Evolutionary conservation across 2,329 filamentous ascomycete genomes (phyloP), one percentile per base, ranked within the genome.

Genomic region (Zopfia rhizophila): DNA sequence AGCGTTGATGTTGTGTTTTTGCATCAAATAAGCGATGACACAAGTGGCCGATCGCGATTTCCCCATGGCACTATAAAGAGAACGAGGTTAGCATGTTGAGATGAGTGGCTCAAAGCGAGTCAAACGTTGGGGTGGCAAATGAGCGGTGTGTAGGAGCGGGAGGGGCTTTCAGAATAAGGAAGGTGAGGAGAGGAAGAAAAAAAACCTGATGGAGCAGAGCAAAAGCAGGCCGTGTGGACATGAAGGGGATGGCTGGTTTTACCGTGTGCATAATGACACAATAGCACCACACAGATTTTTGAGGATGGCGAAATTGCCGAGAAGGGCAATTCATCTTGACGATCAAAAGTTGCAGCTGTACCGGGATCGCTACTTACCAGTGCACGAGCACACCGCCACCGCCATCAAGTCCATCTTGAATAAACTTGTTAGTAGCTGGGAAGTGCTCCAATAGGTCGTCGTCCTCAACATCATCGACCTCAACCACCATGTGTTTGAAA

Each of bases 21-120:
- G 78, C 70, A 97, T 87, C 38, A 97, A 78, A 72, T 92, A 97
- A 51, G 94, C 93, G 46, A 95, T 82, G 42, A 90, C 82, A 56
- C 90, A 84, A 22, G 91, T 87, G 56, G 93, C 89, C 35, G 93
- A 97, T 48, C 94, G 89, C 23, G 92, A 97, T 75, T 95, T 96
- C 40, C 94, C 94, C 86, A 96, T 96, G 16, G 91, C 93, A 80
- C 94, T 96, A 74, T 61, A 68, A 23, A 51, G 43, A 49, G 46
- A 52, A 42, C 51, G 43, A 53, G 43, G 65, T 70, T 70, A 66
- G 66, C 66, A 72, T 69, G 7, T 38, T 49, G 53, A 49, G 48
- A 55, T 41, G 53, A 62, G 56, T 62, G 66, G 62, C 53, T 60
- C 47, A 43, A 46, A 48, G n/a, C n/a, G n/a, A n/a, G n/a, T n/a